Evolutionary conservation across 495 filamentous ascomycete genomes (phyloP).

Genomic region (Amphirosellinia nigrospora): DNA sequence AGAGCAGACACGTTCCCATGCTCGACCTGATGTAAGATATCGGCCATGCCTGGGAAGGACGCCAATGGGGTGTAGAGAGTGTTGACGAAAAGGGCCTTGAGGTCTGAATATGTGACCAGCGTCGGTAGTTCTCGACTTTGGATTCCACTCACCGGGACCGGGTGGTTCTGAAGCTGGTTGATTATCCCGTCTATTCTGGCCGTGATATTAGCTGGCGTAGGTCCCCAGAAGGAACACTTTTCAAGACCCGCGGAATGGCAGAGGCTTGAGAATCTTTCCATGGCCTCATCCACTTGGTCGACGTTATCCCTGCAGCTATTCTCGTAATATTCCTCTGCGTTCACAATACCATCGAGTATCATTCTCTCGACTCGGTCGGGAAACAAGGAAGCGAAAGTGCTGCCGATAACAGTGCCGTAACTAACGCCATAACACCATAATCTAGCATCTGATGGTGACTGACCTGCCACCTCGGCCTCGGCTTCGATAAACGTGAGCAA

Average conservation of each 20-base stretch:
- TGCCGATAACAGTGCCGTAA: conserved; percentile 64
- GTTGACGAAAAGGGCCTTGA: conserved; percentile 28
- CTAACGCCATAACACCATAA: conserved; percentile 62
- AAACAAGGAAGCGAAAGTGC: conserved; percentile 52
- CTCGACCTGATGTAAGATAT: conserved; percentile 29
- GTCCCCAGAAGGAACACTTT: conserved; percentile 33
- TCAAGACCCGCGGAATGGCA: conserved; percentile 33
- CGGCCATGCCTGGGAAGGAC: conserved; percentile 29
- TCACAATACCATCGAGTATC: conserved; percentile 44
- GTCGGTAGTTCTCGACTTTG: conserved; percentile 45
- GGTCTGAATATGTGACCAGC: conserved; percentile 55
- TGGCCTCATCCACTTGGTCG: conserved; percentile 27
- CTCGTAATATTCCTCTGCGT: conserved; percentile 44
- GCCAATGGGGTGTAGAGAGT: conserved; percentile 26
- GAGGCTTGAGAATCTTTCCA: conserved; percentile 27
- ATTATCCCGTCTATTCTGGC: conserved; percentile 46
- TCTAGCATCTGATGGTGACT: conserved; percentile 24
- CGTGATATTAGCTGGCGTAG: conserved; percentile 46
- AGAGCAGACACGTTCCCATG: conserved; percentile 31
- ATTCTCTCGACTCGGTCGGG: conserved; percentile 45
- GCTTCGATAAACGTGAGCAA: conserved; percentile 32
- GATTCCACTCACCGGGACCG: conserved; percentile 44
- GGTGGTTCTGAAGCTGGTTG: conserved; percentile 40
- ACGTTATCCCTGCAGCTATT: conserved; percentile 26
- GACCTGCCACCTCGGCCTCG: conserved; percentile 27